Evolutionary conservation across 305 asterid species (phyloP), one percentile per base, ranked within the genome.

Genomic region (Lippia alba): DNA sequence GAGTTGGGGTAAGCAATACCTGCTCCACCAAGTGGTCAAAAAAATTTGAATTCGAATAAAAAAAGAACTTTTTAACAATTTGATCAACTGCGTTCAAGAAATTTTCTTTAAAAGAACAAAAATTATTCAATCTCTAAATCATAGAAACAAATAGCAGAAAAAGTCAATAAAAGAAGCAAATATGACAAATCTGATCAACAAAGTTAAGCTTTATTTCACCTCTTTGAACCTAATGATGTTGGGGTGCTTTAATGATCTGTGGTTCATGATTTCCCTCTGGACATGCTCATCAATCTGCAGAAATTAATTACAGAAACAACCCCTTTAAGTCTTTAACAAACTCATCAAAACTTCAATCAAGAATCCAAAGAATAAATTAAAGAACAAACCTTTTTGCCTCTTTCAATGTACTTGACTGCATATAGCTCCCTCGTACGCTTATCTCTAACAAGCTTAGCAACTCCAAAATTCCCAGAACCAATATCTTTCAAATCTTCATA

Each of bases 221-320:
- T 89, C 90, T 68, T 89, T 92, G 81, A 89, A 92, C 74, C 87
- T 85, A 70, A 89, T 75, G 56, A 92, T 92, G 64, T 89, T 92
- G 34, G 96, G 96, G 53, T 92, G 97, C 72, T 58, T 89, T 74
- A 92, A 78, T 30, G 96, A 83, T 79, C 96, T 89, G 64, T 92
- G 96, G 66, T 92, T 92, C 91, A 90, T 86, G 79, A 89, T 92
- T 74, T 92, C 97, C 85, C 96, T 92, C 48, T 89, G 96, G 33
- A 92, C 96, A 80, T 92, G 92, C 58, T 92, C 97, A 80, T 92
- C 96, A 80, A 91, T 89, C 97, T 89, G 53, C 70, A 74, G 0
- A 49, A 11, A 5, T 8, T 44, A 36, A 36, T 5, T 4, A 36
- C 41, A 32, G 44, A 5, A 50, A 53, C 60, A 48, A 51, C 45